These are phyloP conservation scores for Taphrina communis DNA, from an alignment of 1,139 yeast genomes.

Conservation along the genomic window DNA sequence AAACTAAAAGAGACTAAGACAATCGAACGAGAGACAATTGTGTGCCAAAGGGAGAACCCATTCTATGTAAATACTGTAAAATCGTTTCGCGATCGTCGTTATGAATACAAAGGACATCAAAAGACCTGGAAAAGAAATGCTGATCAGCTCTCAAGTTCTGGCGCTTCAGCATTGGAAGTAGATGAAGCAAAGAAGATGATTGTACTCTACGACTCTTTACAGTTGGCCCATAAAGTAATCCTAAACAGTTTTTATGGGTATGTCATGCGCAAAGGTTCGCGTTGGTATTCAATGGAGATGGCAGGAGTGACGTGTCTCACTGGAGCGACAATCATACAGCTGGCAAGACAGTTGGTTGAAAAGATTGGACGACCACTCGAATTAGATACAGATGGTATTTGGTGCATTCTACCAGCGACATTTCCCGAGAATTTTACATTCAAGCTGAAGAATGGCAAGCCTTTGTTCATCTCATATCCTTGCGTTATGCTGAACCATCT, in stretches of 20 bases:
- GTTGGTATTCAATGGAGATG: slow-evolving; percentile 99
- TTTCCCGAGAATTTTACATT: slow-evolving; percentile 89
- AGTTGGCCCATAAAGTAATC: slow-evolving; percentile 95
- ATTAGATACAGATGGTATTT: slow-evolving; percentile 97
- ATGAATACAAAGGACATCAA: slow-evolving; percentile 91
- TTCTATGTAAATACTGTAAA: slow-evolving; percentile 95
- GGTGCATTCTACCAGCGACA: slow-evolving; percentile 94
- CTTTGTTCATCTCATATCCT: slow-evolving; percentile 81
- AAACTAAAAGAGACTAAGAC: slow-evolving; percentile 81
- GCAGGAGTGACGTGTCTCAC: slow-evolving; percentile 98
- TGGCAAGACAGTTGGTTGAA: slow-evolving; percentile 94
- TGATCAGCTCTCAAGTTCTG: slow-evolving; percentile 60
- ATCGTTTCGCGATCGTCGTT: slow-evolving; percentile 92
- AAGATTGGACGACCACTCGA: slow-evolving; percentile 94
- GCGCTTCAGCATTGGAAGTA: slow-evolving; percentile 59
- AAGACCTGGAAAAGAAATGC: slow-evolving; percentile 92
- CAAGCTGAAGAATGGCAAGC: slow-evolving; percentile 76
- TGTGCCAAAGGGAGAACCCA: slow-evolving; percentile 97
- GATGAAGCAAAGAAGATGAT: slow-evolving; percentile 95
- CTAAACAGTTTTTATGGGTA: slow-evolving; percentile 96
- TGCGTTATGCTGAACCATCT: slow-evolving; percentile 95
- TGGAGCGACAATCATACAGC: slow-evolving; percentile 96
- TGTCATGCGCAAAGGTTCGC: slow-evolving; percentile 97
- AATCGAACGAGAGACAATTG: slow-evolving; percentile 87
- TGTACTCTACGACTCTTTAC: slow-evolving; percentile 90